Conservation (phyloP, 108 stramenopile species). For the Discostella stelligeroides region DNA sequence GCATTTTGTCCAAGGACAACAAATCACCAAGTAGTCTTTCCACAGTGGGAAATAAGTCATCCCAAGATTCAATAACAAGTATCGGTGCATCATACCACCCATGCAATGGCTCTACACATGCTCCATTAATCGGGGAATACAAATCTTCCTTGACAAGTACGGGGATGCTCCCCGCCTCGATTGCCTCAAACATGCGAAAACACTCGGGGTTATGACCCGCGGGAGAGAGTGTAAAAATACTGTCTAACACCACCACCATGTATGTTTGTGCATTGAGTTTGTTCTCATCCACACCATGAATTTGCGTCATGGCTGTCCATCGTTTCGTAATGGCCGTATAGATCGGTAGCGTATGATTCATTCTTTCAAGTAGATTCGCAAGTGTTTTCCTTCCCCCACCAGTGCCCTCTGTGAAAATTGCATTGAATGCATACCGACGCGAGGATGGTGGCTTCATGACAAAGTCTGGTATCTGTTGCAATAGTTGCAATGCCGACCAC, state of each 20-base stretch:
- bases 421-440: conserved; percentile 33
- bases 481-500: conserved; percentile 12
- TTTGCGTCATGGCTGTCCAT: conserved; percentile 14
- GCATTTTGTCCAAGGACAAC: conserved; percentile 42
- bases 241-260: conserved; percentile 37
- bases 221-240: conserved; percentile 50
- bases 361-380: not conserved
- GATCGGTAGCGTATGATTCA: not conserved
- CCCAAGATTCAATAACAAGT: conserved; percentile 44
- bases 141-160: conserved; percentile 19
- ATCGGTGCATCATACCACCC: conserved; percentile 34
- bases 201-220: conserved; percentile 59
- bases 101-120: conserved; percentile 36
- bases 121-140: not conserved
- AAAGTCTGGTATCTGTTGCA: not conserved
- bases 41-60: conserved; percentile 22
- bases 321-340: conserved; percentile 3
- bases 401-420: conserved; percentile 35
- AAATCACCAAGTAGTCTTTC: conserved; percentile 32
- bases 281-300: not conserved
- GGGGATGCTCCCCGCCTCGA: conserved; percentile 52
- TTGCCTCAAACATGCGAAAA: conserved; percentile 54
- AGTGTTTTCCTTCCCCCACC: conserved; percentile 16
- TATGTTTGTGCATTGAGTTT: conserved; percentile 33
- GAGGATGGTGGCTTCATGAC: conserved; percentile 14